phyloP scores from a whole-genome alignment of 2,329 filamentous ascomycete genomes.

The Bertia moriformis region DNA sequence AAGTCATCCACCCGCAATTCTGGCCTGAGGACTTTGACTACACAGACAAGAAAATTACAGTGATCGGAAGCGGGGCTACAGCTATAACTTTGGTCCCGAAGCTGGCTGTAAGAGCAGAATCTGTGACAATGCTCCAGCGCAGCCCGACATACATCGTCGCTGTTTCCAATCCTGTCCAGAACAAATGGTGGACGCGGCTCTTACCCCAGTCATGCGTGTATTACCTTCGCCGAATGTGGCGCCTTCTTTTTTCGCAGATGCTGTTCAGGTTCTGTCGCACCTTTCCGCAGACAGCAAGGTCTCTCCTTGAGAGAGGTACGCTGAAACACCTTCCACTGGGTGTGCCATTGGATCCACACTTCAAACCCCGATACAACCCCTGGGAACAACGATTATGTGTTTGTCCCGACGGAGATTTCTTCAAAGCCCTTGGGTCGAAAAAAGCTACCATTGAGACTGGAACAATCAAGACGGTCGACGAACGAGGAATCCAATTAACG shows the following conservation, averaged over 20 bases:
- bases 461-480: constrained; percentile 26
- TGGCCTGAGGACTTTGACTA: constrained; percentile 58
- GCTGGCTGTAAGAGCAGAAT: constrained; percentile 37
- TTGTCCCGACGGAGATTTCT: constrained; percentile 30
- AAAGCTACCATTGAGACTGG: constrained; percentile 27
- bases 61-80: constrained; percentile 56
- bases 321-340: constrained; percentile 28
- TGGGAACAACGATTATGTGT: constrained; percentile 60
- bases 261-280: constrained; percentile 20
- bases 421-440: constrained; percentile 18
- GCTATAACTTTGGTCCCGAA: constrained; percentile 51
- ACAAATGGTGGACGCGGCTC: constrained; percentile 17
- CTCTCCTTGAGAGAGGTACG: constrained; percentile 24
- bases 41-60: constrained; percentile 43
- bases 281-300: constrained; percentile 28
- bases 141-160: constrained; percentile 48
- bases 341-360: constrained; percentile 35
- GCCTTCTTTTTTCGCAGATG: constrained; percentile 12
- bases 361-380: constrained; percentile 36
- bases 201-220: constrained; percentile 27
- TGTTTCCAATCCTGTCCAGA: constrained; percentile 25
- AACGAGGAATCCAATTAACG: constrained; percentile 24
- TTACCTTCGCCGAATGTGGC: constrained; percentile 23
- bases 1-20: constrained; percentile 56
- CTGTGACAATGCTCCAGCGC: constrained; percentile 57